A percentile compares a stretch with the other conserved stretches of the same genome.
These are phyloP conservation scores for Colletotrichum karsti DNA, from an alignment of 2,329 filamentous ascomycete species.

Conservation along the genomic window DNA sequence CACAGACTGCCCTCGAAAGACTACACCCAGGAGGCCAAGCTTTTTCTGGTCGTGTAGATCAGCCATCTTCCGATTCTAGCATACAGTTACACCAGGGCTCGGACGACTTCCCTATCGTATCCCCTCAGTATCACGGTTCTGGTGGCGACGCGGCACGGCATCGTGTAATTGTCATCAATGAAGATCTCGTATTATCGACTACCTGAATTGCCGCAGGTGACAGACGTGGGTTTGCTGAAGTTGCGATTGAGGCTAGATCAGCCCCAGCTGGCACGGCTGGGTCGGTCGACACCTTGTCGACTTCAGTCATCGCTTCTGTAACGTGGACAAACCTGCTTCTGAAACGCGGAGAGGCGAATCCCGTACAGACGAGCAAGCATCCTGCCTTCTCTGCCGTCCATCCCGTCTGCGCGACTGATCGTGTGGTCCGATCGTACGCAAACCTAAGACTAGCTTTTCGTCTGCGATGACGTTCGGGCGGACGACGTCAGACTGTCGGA, in stretches of 20 bases:
- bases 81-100: constrained; percentile 3
- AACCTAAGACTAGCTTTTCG: not conserved
- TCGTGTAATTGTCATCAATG: not conserved
- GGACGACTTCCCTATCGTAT: not conserved
- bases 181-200: not conserved
- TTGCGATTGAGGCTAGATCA: not conserved
- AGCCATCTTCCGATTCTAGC: constrained; percentile 5
- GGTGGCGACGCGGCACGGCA: not conserved
- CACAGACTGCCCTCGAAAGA: constrained; percentile 8
- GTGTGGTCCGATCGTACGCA: constrained; percentile 2
- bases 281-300: not conserved
- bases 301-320: not conserved
- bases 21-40: not conserved
- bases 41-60: constrained; percentile 11
- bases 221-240: not conserved
- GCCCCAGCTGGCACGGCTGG: not conserved
- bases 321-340: constrained; percentile 22
- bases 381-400: not conserved
- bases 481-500: constrained; percentile 5
- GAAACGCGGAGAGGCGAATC: constrained; percentile 30
- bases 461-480: constrained; percentile 17
- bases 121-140: not conserved
- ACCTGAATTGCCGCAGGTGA: not conserved
- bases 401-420: not conserved
- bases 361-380: constrained; percentile 14